Base-by-base conservation (phyloP, 805 yeast genomes). In the Myxozyma kluyveri region DNA sequence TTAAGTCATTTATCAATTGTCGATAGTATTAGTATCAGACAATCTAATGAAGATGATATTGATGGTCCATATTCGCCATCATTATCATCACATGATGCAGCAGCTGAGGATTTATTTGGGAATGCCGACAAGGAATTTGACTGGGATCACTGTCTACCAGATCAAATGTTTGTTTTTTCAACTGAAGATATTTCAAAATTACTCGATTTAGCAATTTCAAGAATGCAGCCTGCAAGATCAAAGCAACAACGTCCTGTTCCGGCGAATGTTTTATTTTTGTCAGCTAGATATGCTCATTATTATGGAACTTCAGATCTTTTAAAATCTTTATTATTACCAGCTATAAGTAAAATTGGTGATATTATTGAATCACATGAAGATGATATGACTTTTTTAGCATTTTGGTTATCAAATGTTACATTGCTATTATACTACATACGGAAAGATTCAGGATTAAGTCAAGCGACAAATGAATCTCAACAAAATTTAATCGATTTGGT, bases 361-460 rank as follows among this genome's bases (percentile, higher is more conserved):
- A 64, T 60, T 2, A 63, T 67, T n/a, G 62, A 63, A 36, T 62
- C 63, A n/a, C 67, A 67, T 42, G 59, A 57, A 19, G 64, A 65
- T 17, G 77, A 74, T 49, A 62, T 73, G 53, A 70, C 73, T n/a
- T 68, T 60, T 47, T 44, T 70, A 56, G 84, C 95, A 45, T 91
- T 88, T 66, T 93, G 98, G 98, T 77, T 93, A 33, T 82, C 96
- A 3, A 84, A 86, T 23, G 66, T 86, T 41, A 86, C 86, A 53
- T 82, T 86, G 59, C 70, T 91, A 45, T 83, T 84, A 63, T 91
- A 85, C 67, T 91, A 88, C 67, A 65, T 91, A 31, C 72, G 80
- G 39, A 81, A 86, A 55, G 93, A 85, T 63, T 68, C 71, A 0
- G 84, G 80, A 12, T 68, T 72, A 36, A 47, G 50, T 10, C 57